A percentile compares a stretch with the other conserved stretches of the same genome.
Conservation (phyloP, 192 early-diverging fungal species). For the Thamnidium elegans region DNA sequence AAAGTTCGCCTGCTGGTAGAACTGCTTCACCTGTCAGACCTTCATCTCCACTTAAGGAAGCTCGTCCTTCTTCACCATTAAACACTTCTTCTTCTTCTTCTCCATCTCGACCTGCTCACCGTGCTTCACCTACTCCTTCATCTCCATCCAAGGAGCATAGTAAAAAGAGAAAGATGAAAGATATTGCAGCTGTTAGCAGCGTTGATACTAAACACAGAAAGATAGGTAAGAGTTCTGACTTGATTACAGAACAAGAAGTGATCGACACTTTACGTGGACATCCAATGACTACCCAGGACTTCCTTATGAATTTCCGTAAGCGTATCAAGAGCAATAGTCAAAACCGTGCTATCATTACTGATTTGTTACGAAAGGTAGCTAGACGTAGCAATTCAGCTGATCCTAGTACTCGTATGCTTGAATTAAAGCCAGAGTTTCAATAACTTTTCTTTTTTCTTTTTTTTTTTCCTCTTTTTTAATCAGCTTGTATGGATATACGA, state of each 20-base stretch:
- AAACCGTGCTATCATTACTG: slow-evolving; percentile 45
- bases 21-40: background rate
- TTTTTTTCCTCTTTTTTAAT: no score
- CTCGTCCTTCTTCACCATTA: background rate
- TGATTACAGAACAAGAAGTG: slow-evolving; percentile 71
- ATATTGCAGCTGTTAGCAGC: background rate
- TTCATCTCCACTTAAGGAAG: background rate
- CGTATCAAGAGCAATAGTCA: slow-evolving; percentile 54
- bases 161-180: background rate
- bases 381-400: slow-evolving; percentile 28
- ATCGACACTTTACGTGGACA: slow-evolving; percentile 52
- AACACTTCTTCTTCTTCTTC: background rate
- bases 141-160: background rate
- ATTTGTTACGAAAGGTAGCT: slow-evolving; percentile 48
- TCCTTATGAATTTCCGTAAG: slow-evolving; percentile 58
- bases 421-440: slow-evolving; percentile 31
- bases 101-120: background rate
- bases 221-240: slow-evolving; percentile 23
- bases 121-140: background rate
- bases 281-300: slow-evolving; percentile 60
- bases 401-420: slow-evolving; percentile 29
- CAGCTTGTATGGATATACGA: no score
- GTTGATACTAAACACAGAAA: no score
- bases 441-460: background rate
- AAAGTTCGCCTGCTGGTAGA: background rate